Percentiles rank a stretch among this genome's conserved stretches.
These are phyloP conservation scores for Hypoxylon subgilvum DNA, from an alignment of 495 filamentous ascomycete species.

Conservation along the genomic window DNA sequence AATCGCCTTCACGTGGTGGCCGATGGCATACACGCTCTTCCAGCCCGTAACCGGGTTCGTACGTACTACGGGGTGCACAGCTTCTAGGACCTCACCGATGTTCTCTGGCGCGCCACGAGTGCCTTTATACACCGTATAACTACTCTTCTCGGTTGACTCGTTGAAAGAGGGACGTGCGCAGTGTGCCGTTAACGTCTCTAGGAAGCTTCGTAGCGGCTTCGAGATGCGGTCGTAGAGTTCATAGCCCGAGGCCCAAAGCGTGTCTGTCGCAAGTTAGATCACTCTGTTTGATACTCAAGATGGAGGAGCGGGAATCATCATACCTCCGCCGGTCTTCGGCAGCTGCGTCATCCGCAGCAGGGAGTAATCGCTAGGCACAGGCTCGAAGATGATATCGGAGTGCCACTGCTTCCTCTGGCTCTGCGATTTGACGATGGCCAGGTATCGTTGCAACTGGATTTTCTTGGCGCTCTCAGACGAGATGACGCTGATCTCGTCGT, in stretches of 20 bases:
- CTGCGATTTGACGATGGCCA: no score
- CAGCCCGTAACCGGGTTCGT: no score
- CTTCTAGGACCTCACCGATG: not conserved
- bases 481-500: no score
- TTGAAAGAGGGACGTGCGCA: slow-evolving; percentile 25
- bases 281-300: no score
- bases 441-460: no score
- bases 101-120: not conserved
- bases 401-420: slow-evolving; percentile 34
- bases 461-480: no score
- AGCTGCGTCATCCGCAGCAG: slow-evolving; percentile 43
- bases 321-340: slow-evolving; percentile 34
- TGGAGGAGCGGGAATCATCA: no score
- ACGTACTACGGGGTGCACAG: no score
- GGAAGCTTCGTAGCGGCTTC: slow-evolving; percentile 40
- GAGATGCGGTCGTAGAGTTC: slow-evolving; percentile 43
- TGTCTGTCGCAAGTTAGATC: not conserved
- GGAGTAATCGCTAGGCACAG: slow-evolving; percentile 40
- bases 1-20: not conserved
- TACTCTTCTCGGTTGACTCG: not conserved
- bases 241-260: slow-evolving; percentile 45
- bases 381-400: slow-evolving; percentile 42
- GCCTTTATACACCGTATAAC: not conserved
- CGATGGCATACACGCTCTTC: no score
- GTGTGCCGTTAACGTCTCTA: slow-evolving; percentile 43